Evolutionary conservation across 352 stramenopile species (phyloP), one percentile per base, ranked within the genome.

Genomic region (Lagenidium sp.): DNA sequence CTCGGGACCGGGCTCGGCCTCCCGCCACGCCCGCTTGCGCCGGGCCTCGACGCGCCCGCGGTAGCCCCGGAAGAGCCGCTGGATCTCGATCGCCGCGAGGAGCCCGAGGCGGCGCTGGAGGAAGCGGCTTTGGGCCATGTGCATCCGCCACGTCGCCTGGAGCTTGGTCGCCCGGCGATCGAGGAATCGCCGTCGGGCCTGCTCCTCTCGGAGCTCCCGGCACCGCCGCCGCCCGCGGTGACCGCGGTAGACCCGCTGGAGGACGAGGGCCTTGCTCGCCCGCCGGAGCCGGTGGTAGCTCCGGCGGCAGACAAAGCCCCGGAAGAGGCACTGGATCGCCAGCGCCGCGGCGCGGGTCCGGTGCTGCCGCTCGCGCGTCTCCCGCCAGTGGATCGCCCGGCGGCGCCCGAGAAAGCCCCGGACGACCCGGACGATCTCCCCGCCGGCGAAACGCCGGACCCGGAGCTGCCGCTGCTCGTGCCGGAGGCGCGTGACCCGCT

Each of bases 111-210:
- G 64, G 24, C 62, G 53, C 4, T 49, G 63, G 19, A 92, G 54
- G 41, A 80, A 96, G 45, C 69, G 43, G 4, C 93, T 72, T 15
- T 78, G 61, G 1, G 59, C 70, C 2, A 76, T 43, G 40, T 94
- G 77, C 85, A 96, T 97, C 8, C 71, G 72, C 79, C 82, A 97
- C 1, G 81, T 87, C 16, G 84, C 74, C 51, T 97, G 88, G 20
- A 97, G 35, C 43, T 84, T 91, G 4, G 79, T 63, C 7, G 85
- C 85, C 11, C 76, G 73, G 8, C 51, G 53, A 30, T 87, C 55
- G 35, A 86, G 55, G 40, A 67, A 68, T 5, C 62, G 47, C 0
- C 80, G 57, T 13, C 64, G 50, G 15, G 56, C 43, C 19, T 67
- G 60, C 5, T 69, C 53, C 13, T 66, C 53, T 1, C 81, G 67